A percentile compares a stretch with the other conserved stretches of the same genome.
These are phyloP conservation scores for Blastocystis sp. DNA, from an alignment of 352 stramenopile species.

Conservation along the genomic window DNA sequence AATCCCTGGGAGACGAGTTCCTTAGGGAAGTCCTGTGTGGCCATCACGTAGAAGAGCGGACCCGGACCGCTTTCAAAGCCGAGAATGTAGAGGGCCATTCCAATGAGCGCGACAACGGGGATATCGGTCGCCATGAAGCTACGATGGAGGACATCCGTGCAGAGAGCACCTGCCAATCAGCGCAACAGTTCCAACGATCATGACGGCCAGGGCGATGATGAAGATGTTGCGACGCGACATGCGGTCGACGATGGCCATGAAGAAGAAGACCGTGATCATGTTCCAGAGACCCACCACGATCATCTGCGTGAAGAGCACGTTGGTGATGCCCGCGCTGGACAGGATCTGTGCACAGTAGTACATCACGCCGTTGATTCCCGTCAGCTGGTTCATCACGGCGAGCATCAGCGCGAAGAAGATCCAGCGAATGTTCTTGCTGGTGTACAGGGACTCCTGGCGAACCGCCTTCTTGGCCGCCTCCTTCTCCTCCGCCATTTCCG, in stretches of 20 bases:
- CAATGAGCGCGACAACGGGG: constrained; percentile 44
- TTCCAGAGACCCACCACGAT: constrained; percentile 67
- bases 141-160: background rate
- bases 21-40: constrained; percentile 64
- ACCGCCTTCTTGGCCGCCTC: constrained; percentile 14
- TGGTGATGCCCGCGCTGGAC: constrained; percentile 16
- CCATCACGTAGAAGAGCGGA: constrained; percentile 68
- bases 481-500: background rate
- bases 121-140: constrained; percentile 29
- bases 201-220: constrained; percentile 41
- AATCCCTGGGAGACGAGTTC: constrained; percentile 48
- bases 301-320: constrained; percentile 56
- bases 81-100: constrained; percentile 63
- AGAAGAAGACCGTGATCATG: constrained; percentile 68
- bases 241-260: constrained; percentile 65
- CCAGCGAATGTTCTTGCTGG: constrained; percentile 61
- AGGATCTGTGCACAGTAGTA: constrained; percentile 62
- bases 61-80: constrained; percentile 68
- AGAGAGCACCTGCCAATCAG: background rate
- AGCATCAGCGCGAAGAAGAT: constrained; percentile 56
- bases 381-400: constrained; percentile 69
- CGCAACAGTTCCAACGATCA: constrained; percentile 40
- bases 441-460: constrained; percentile 24
- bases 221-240: constrained; percentile 64
- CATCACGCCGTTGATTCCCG: constrained; percentile 63